Evolutionary conservation across 108 stramenopile genomes (phyloP), one percentile per base, ranked within the genome.

Genomic region (Asterionellopsis glacialis): DNA sequence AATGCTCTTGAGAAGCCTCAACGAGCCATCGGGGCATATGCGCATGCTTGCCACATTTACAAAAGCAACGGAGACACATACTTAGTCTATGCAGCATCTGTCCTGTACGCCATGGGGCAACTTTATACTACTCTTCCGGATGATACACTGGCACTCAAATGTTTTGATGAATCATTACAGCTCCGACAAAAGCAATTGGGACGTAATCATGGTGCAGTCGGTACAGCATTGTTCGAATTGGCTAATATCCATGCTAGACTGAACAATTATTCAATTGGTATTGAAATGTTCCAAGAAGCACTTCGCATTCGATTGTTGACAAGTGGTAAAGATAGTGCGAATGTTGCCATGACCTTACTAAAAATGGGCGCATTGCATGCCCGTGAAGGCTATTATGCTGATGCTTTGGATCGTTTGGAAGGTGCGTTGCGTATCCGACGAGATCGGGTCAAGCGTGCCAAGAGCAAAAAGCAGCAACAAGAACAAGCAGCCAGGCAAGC

Each of bases 141-240:
- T 33, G 72, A 73, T 16, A 28, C 64, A 26, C 28, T 50, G 27
- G 81, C 87, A 1, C 70, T 88, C 4, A 49, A 51, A 4, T 67
- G 53, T n/a, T 88, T 83, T 49, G 66, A 78, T 41, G 55, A 77
- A 55, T 73, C 87, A 1, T 45, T 88, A 23, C 38, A 42, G 45
- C 80, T 85, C 45, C 79, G 87, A 15, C 59, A 62, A 16, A 55
- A 67, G 15, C 27, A 54, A 39, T 77, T 88, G 0, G 87, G 87
- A 28, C 39, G 22, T 21, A 52, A 75, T 51, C 66, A 70, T 57
- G 65, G 79, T 11, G 54, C 57, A 57, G 57, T 70, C 56, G 72
- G 72, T 12, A 68, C 70, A 22, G 59, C 76, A 27, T 59, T 77
- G 6, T 70, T 65, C 24, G 59, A 44, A 27, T 66, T 69, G 45